Evolutionary conservation across 1,284 basidiomycete species (phyloP).

Genomic region (Sporisorium iseilematis-ciliati): DNA sequence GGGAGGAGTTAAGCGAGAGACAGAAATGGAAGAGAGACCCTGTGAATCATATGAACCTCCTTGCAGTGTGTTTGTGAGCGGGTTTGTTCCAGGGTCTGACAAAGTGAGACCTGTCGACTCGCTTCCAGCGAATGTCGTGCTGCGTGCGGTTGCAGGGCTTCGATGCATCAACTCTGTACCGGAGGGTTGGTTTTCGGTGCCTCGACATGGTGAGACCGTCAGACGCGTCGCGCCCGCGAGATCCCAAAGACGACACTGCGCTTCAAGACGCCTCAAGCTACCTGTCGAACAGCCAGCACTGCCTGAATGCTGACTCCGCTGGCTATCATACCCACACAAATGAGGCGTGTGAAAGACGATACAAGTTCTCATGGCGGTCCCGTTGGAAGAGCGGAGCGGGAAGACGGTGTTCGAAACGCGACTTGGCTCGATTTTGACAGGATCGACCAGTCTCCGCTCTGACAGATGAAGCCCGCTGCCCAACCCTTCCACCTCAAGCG

Average conservation of each 20-base stretch:
- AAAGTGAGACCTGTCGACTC: background rate
- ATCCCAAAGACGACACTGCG: too few relatives aligned
- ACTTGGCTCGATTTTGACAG: background rate
- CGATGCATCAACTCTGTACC: slow-evolving; percentile 1
- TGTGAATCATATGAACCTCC: slow-evolving; percentile 15
- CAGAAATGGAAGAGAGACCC: slow-evolving; percentile 6
- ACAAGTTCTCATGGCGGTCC: background rate
- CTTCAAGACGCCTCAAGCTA: too few relatives aligned
- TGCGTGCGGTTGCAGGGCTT: slow-evolving; percentile 6
- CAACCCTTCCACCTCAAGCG: too few relatives aligned
- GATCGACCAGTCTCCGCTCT: background rate
- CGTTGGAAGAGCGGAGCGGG: background rate
- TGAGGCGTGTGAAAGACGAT: background rate
- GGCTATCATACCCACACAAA: too few relatives aligned
- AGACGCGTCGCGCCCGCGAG: background rate
- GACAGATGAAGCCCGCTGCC: background rate
- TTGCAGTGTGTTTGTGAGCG: slow-evolving; percentile 13
- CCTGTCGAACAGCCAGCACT: too few relatives aligned
- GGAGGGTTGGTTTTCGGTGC: background rate
- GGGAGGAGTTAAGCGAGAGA: too few relatives aligned
- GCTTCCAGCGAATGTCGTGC: background rate
- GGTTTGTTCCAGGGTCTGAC: background rate
- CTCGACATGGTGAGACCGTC: background rate
- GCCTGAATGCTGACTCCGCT: background rate
- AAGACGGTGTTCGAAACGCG: slow-evolving; percentile 7